Base-by-base conservation (phyloP, 2,329 filamentous ascomycete species). In the Didymella pinodella region DNA sequence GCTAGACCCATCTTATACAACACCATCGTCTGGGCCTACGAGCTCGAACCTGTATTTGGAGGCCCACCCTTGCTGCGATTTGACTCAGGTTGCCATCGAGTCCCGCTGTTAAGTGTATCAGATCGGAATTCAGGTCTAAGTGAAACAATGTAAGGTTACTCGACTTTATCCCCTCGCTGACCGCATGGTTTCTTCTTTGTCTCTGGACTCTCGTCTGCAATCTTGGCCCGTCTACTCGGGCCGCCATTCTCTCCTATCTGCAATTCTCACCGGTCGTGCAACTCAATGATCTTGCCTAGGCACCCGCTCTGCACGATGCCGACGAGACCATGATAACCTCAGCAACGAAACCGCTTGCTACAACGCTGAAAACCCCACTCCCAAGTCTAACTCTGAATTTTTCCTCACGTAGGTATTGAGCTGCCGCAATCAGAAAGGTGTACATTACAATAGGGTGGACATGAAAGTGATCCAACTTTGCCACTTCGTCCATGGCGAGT, bases 241-340 rank as follows among this genome's bases (percentile, higher is more conserved):
- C 43, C 10, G 48, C 54, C 8, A 43, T 48, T 2, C 32, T 57
- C 18, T 43, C 43, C 43, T 51, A 57, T 18, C 22, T 48, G 10
- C 32, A 20, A 0, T 29, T 34, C 8, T 4, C 16, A n/a, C 34
- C 22, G 2, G 8, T 57, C 7, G 20, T 43, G 18, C 43, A 28
- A 18, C 25, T 16, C n/a, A 20, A 48, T 14, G 25, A 48, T 22
- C 34, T 12, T 11, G 26, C 34, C 8, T 20, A 43, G 0, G 20
- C 41, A 20, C 16, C 20, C 3, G 29, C 20, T 11, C 14, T 31
- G 2, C 18, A 47, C 7, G 12, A 52, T n/a, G 48, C 52, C 7
- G 12, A 12, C 11, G 36, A 52, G 1, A 14, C 36, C 29, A 48
- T 52, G 48, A 28, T 12, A 18, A 22, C 11, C 34, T 5, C 44